Evolutionary conservation across 164 flowering plant genomes (phyloP), one percentile per base, ranked within the genome.

Genomic region (Piper betle): DNA sequence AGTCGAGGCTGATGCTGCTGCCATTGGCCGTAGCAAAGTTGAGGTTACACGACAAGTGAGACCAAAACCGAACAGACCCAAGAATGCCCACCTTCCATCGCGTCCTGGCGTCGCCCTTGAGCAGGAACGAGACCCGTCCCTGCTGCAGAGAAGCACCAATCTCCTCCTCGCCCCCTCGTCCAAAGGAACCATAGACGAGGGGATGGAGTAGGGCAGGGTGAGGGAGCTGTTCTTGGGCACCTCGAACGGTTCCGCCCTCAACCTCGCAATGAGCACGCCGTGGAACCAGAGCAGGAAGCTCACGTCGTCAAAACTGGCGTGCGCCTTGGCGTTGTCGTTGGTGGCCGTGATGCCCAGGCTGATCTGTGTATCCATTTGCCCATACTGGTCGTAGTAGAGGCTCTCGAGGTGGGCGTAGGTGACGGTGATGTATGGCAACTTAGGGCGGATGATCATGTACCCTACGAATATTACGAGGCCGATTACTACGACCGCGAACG

Each of bases 271-370:
- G 6, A 59, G 40, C n/a, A 71, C 0, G 4, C 82, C 82, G 2
- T 70, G 62, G 65, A 83, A 79, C 33, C 64, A 58, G 55, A 91
- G 71, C 0, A 17, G 4, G 54, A 82, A 72, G 15, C 37, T 42
- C 2, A 71, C 52, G 12, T 80, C 74, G 0, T 83, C 84, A 66
- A 86, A 91, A 38, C 69, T 78, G 0, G 96, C 87, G 20, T 78
- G 87, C 0, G 89, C 91, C 59, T 65, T 80, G 15, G 37, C 50
- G 61, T 91, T 88, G 63, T 81, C 84, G 40, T 91, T 88, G 70
- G 80, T 71, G 0, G 90, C 89, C 5, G 67, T 67, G 41, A 88
- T 38, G 12, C 52, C 19, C 19, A 91, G 66, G 53, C 69, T 78
- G 18, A 84, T 19, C 43, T 78, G 75, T 10, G 76, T 62, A n/a